Conservation (phyloP, 306 rosid genomes). For the Amphicarpaea edgeworthii region DNA sequence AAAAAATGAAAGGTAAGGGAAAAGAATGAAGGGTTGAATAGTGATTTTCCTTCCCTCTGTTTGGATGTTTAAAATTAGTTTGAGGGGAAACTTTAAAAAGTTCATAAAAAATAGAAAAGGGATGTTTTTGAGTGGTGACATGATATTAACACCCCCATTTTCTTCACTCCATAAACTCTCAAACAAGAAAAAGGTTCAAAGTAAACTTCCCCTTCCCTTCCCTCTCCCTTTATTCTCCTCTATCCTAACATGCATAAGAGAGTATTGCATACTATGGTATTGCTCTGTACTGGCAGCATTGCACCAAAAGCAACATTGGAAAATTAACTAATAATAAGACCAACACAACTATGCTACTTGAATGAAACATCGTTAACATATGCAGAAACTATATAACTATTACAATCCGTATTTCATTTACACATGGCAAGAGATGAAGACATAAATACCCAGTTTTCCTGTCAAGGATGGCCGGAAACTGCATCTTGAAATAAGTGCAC, state of each 20-base stretch:
- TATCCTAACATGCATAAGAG: not conserved
- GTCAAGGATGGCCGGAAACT: conserved; percentile 61
- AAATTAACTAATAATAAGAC: not conserved
- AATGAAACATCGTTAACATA: conserved; percentile 12
- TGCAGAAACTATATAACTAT: not conserved
- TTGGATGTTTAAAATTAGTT: not conserved
- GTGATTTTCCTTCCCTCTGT: conserved; percentile 3
- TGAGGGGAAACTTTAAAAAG: not conserved
- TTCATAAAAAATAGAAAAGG: not conserved
- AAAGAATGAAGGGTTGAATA: not conserved
- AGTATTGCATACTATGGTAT: not conserved
- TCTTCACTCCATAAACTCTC: not conserved
- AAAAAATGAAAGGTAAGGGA: conserved; percentile 1
- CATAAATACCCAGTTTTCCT: conserved; percentile 56
- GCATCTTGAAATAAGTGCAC: conserved; percentile 63
- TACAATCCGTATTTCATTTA: not conserved
- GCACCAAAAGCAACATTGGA: conserved; percentile 26
- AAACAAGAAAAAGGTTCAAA: not conserved
- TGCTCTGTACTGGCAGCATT: not conserved
- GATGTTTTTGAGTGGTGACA: not conserved
- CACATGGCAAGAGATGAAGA: conserved; percentile 8
- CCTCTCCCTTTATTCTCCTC: not conserved
- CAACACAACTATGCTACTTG: not conserved
- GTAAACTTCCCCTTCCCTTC: conserved; percentile 30
- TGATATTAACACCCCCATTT: not conserved